A percentile compares a stretch with the other conserved stretches of the same genome.
phyloP scores from a whole-genome alignment of 192 early-diverging fungal genomes.

The Coemansia sp. region DNA sequence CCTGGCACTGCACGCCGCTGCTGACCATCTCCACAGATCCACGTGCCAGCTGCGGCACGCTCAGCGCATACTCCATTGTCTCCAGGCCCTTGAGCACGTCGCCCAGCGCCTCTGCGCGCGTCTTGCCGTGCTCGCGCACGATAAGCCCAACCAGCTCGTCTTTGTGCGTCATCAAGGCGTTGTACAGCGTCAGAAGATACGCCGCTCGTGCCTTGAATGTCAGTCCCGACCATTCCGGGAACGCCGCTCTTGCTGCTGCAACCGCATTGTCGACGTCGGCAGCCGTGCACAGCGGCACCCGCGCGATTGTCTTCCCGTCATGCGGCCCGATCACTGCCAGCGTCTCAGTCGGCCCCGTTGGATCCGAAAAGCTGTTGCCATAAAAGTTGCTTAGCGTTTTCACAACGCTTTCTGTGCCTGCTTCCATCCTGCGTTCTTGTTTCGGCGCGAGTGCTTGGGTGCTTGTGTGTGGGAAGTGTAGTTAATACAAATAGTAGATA shows the following conservation, averaged over 20 bases:
- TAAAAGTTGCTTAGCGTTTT: conserved; percentile 37
- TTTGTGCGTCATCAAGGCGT: conserved; percentile 54
- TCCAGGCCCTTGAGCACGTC: conserved; percentile 78
- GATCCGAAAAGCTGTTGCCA: conserved; percentile 9
- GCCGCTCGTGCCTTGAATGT: conserved; percentile 73
- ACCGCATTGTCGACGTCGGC: conserved; percentile 65
- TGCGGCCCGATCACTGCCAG: conserved; percentile 67
- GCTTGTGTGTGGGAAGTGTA: too few relatives aligned
- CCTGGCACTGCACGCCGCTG: conserved; percentile 66
- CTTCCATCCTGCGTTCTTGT: too few relatives aligned
- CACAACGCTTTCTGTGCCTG: too few relatives aligned
- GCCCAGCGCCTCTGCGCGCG: conserved; percentile 65
- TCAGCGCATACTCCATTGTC: conserved; percentile 75
- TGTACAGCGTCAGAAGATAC: conserved; percentile 63
- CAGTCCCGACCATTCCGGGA: conserved; percentile 58
- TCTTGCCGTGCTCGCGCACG: conserved; percentile 81
- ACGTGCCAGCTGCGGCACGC: conserved; percentile 63
- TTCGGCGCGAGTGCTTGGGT: too few relatives aligned
- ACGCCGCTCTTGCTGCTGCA: conserved; percentile 57
- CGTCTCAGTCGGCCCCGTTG: conserved; percentile 8
- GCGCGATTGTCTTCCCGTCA: conserved; percentile 62
- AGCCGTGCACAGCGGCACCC: conserved; percentile 60
- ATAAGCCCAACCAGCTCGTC: conserved; percentile 73
- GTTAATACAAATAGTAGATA: too few relatives aligned
- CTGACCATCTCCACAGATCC: conserved; percentile 67